Evolutionary conservation across 2,329 filamentous ascomycete genomes (phyloP), one percentile per base, ranked within the genome.

Genomic region (Chrysosporium keratinophilum): DNA sequence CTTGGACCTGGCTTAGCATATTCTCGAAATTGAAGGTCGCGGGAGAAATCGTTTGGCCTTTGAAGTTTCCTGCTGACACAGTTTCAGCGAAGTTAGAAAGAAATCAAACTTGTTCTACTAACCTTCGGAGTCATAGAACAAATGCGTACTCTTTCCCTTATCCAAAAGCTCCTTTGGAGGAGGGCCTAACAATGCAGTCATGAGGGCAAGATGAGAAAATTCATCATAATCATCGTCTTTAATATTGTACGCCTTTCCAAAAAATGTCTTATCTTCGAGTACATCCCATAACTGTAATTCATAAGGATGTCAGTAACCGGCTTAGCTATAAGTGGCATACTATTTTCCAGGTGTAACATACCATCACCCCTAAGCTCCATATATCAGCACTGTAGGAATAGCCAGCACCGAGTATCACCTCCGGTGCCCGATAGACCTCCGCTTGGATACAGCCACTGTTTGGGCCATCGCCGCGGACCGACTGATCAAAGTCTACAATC

Each of bases 361-460:
- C 65, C 63, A 71, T 65, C 19, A 65, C 63, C 3, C 65, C 68
- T 31, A 71, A 55, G 50, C 63, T 69, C 68, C 64, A 70, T 44
- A 70, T 68, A 56, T 70, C 66, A 43, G 65, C 66, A 46, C 65
- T 67, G 59, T 69, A 69, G 5, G 63, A 61, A 58, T 62, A 71
- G 0, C 65, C 67, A 14, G 54, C 57, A 42, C 63, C 62, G 5
- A 71, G 55, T 14, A 70, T 62, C 7, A 70, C 68, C 57, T 70
- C 67, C 17, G 66, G 68, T 1, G 66, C 63, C 35, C 64, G 67
- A 54, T 69, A 70, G 7, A 64, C 57, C 42, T 69, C 66, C 2
- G 66, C 65, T 65, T 80, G 53, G 69, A 78, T 63, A 66, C 71
- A 57, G 61, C 73, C 61, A 69, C 75, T 57, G 60, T 69, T 57